Conservation (phyloP, 345 rosid genomes). For the Zanthoxylum bungeanum region DNA sequence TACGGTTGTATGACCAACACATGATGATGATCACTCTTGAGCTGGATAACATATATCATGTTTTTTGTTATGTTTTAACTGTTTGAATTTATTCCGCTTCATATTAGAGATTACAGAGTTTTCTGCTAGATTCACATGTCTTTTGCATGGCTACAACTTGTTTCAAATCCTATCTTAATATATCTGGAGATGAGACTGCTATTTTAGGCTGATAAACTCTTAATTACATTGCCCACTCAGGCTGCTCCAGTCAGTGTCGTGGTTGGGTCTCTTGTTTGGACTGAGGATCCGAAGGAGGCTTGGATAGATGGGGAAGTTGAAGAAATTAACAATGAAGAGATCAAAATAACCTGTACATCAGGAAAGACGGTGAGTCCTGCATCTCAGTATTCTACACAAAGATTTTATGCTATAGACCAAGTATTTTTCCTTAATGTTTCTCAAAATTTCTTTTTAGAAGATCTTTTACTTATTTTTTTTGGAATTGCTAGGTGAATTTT, state of each 20-base stretch:
- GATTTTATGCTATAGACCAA: neutral
- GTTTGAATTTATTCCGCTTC: neutral
- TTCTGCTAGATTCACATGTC: neutral
- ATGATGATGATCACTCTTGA: neutral
- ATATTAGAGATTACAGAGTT: neutral
- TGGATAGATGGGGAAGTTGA: constrained; percentile 92
- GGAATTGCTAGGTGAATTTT: neutral
- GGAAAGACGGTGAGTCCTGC: constrained; percentile 58
- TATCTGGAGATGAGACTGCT: constrained; percentile 4
- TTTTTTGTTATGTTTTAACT: neutral
- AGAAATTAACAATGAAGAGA: constrained; percentile 49
- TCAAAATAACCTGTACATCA: constrained; percentile 56
- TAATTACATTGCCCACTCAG: constrained; percentile 30
- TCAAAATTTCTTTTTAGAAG: neutral
- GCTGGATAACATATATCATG: neutral
- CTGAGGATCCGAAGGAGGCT: constrained; percentile 72
- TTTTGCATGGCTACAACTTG: neutral
- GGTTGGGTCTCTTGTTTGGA: constrained; percentile 86
- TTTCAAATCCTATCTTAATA: constrained; percentile 1
- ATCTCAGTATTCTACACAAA: neutral
- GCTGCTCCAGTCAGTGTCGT: constrained; percentile 46
- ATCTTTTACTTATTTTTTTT: neutral
- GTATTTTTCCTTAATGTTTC: neutral
- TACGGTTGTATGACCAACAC: neutral
- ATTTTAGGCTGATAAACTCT: constrained; percentile 9